These are phyloP conservation scores for Colletotrichum siamense DNA, from an alignment of 2,329 filamentous ascomycete genomes.

Conservation along the genomic window DNA sequence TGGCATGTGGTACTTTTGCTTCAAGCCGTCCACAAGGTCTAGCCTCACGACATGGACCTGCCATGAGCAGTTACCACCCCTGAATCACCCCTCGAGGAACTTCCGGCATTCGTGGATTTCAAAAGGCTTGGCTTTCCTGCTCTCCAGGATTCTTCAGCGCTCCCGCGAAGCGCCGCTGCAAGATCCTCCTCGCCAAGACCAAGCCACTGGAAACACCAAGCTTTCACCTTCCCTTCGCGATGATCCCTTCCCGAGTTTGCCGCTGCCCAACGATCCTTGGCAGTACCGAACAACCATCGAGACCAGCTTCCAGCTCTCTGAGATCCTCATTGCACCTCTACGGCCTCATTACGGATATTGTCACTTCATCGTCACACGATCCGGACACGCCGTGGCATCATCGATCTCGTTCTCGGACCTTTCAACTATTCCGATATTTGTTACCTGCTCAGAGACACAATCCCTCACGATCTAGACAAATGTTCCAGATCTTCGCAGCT, in stretches of 20 bases:
- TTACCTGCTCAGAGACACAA: neutral
- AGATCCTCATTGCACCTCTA: neutral
- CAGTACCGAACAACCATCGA: too few relatives aligned
- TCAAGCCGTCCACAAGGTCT: neutral
- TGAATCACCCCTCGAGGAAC: neutral
- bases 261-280: neutral
- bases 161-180: neutral
- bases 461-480: neutral
- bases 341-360: neutral
- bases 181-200: neutral
- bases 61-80: neutral
- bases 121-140: neutral
- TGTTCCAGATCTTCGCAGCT: neutral
- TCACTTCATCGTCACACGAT: neutral
- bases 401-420: neutral
- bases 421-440: neutral
- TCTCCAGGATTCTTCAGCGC: neutral
- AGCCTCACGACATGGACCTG: neutral
- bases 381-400: neutral
- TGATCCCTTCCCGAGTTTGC: neutral
- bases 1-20: neutral
- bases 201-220: neutral
- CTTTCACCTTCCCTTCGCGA: slow-evolving; percentile 1
- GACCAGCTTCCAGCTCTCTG: neutral
- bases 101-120: neutral